Base-by-base conservation (phyloP, 176 grass and related monocot genomes). In the Alopecurus myosuroides region DNA sequence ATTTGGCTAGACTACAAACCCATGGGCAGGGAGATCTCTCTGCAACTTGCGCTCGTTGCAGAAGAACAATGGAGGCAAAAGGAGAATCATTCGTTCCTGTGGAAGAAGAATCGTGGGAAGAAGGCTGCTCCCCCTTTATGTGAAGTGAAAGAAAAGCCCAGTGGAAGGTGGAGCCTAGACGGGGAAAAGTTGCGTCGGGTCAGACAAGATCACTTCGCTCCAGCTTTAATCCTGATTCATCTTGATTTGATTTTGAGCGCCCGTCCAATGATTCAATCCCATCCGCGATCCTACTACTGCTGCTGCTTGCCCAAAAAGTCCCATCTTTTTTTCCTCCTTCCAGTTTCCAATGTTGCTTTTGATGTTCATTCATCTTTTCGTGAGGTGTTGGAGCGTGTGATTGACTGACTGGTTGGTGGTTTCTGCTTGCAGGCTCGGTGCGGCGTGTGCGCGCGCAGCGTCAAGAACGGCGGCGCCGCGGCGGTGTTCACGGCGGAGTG, bases 401-500 rank as follows among this genome's bases (percentile, higher is more conserved):
- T 29, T 60, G 9, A 60, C 10, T 13, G 23, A 9, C 10, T 13
- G 23, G 15, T 2, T 42, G 11, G 22, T 36, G 52, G 50, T 15
- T 25, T 13, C 31, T 35, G 74, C 2, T 51, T 84, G 87, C 93
- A 99, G 97, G 31, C 79, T 10, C 90, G 88, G 34, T 99, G 97
- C 84, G 88, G 97, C 46, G 85, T 96, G 19, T 99, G 97, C 83
- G 75, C 78, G 5, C 89, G 85, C 30, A 62, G 93, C 84, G 85
- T 94, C 12, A 99, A 91, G 89, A 87, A 79, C 77, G 77, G 89
- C 77, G 97, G 91, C 28, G 79, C 65, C 64, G 48, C 87, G 69
- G 91, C 93, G 28, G 97, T 99, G 64, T 99, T 99, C 91, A 99
- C 97, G 63, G 97, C 93, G 35, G 93, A 99, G 83, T 99, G 97